Evolutionary conservation across 2,329 filamentous ascomycete genomes (phyloP).

Genomic region (Aspergillus brasiliensis): DNA sequence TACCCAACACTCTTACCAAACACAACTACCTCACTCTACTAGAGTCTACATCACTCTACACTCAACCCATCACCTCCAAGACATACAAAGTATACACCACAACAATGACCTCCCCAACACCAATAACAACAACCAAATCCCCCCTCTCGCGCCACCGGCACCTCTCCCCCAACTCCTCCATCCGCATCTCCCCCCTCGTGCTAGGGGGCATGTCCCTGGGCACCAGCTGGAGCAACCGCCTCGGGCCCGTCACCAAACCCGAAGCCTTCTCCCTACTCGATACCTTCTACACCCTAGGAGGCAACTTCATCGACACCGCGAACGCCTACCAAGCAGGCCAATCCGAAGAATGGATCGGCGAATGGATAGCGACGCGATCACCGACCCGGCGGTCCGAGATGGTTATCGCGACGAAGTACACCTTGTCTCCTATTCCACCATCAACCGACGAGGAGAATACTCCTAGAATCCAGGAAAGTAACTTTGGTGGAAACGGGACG

Average conservation of each 20-base stretch:
- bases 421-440: constrained; percentile 35
- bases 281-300: constrained; percentile 49
- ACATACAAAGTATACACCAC: too few species aligned
- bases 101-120: background rate
- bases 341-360: constrained; percentile 53
- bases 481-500: constrained; percentile 44
- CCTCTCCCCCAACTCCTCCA: constrained; percentile 31
- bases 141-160: constrained; percentile 19
- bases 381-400: constrained; percentile 48
- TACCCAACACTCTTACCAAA: too few species aligned
- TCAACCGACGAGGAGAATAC: too few species aligned
- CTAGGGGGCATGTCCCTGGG: constrained; percentile 38
- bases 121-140: background rate
- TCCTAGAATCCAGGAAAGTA: constrained; percentile 28
- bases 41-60: background rate
- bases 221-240: constrained; percentile 23
- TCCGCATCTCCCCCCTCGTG: constrained; percentile 23
- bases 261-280: constrained; percentile 51
- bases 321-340: constrained; percentile 53
- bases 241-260: constrained; percentile 50
- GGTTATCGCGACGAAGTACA: constrained; percentile 59
- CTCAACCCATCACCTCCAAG: background rate
- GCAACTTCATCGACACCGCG: constrained; percentile 57
- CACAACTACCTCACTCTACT: background rate
- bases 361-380: constrained; percentile 50